These are phyloP conservation scores for Penicillium verhagenii DNA, from an alignment of 495 filamentous ascomycete species.

Conservation along the genomic window DNA sequence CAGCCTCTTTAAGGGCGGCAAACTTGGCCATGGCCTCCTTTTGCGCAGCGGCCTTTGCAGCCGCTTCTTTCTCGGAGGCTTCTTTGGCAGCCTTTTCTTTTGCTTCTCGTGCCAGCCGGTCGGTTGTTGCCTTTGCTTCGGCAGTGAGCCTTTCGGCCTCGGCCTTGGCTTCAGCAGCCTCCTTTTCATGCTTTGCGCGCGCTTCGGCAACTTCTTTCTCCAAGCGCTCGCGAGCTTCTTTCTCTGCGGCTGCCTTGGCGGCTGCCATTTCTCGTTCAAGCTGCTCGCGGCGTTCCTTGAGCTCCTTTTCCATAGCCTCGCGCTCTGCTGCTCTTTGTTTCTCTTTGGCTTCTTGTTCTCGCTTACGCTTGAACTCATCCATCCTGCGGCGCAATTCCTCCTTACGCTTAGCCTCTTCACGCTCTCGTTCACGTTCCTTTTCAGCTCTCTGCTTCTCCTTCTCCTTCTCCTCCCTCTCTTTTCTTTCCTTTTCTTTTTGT, in stretches of 20 bases:
- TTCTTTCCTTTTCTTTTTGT: background rate
- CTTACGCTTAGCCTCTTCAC: slow-evolving; percentile 62
- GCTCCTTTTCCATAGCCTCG: slow-evolving; percentile 52
- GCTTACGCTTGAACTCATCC: slow-evolving; percentile 58
- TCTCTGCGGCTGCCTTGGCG: slow-evolving; percentile 45
- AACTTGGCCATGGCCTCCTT: slow-evolving; percentile 50
- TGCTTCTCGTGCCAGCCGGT: slow-evolving; percentile 41
- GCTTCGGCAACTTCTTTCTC: slow-evolving; percentile 38
- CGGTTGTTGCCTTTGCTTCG: slow-evolving; percentile 35
- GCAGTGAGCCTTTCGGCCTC: slow-evolving; percentile 20
- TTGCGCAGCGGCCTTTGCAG: slow-evolving; percentile 43
- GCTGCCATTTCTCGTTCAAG: slow-evolving; percentile 48
- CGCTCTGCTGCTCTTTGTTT: slow-evolving; percentile 46
- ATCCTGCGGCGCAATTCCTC: slow-evolving; percentile 55
- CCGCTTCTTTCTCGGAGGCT: slow-evolving; percentile 46
- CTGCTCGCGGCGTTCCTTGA: slow-evolving; percentile 48
- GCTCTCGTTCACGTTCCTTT: slow-evolving; percentile 63
- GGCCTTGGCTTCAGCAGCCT: slow-evolving; percentile 31
- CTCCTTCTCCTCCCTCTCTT: slow-evolving; percentile 8
- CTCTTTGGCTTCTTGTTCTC: slow-evolving; percentile 44
- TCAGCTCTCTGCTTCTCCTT: slow-evolving; percentile 22
- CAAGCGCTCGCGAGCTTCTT: slow-evolving; percentile 42
- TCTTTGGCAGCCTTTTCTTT: slow-evolving; percentile 37
- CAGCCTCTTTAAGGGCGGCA: slow-evolving; percentile 45
- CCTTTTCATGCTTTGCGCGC: slow-evolving; percentile 35